Conservation (phyloP, 345 rosid species). For the Eucalyptus fibrosa region DNA sequence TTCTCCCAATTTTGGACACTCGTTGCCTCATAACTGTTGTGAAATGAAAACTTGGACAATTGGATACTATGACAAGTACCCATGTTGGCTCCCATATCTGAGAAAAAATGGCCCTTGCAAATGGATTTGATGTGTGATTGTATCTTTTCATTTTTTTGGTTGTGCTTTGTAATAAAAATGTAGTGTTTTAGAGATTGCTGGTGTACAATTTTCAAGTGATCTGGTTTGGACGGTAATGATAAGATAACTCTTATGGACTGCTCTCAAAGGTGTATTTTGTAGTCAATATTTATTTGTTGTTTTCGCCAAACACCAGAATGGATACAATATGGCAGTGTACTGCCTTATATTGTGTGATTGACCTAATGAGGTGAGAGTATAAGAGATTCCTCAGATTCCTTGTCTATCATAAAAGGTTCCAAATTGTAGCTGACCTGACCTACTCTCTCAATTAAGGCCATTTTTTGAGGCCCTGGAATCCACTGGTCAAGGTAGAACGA, state of each 20-base stretch:
- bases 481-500: not conserved
- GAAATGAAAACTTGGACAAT: not conserved
- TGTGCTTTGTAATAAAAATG: not conserved
- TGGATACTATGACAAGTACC: not conserved
- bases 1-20: not conserved
- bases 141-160: not conserved
- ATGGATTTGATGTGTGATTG: not conserved
- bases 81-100: not conserved
- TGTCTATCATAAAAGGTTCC: not conserved
- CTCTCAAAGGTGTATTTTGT: not conserved
- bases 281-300: not conserved
- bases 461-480: not conserved
- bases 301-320: not conserved
- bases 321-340: too few relatives aligned
- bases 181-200: not conserved
- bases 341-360: not conserved
- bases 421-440: not conserved
- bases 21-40: not conserved
- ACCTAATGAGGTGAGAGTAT: not conserved
- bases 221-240: not conserved
- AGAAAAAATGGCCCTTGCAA: not conserved
- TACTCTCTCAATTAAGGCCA: not conserved
- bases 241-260: not conserved
- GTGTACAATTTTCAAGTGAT: not conserved
- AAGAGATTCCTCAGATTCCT: not conserved